These are phyloP conservation scores for Ciborinia camelliae DNA, from an alignment of 2,329 filamentous ascomycete genomes.

Conservation along the genomic window DNA sequence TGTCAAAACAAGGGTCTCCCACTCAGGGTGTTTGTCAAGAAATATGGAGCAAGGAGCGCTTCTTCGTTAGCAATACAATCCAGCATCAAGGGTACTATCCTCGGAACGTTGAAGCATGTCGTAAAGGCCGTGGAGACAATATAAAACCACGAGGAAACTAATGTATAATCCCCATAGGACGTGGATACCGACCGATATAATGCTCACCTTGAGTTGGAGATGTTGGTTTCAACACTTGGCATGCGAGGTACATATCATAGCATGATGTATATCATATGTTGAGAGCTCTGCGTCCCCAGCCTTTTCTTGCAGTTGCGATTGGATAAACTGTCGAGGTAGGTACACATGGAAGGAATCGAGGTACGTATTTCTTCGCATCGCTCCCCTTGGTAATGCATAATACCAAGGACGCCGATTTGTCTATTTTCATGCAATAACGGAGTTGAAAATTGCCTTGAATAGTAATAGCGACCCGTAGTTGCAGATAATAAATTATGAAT, in stretches of 20 bases:
- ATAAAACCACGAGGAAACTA: conserved; percentile 19
- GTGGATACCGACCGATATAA: conserved; percentile 14
- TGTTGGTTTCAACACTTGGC: conserved; percentile 15
- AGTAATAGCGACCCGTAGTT: conserved; percentile 11
- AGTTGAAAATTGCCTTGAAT: conserved; percentile 9
- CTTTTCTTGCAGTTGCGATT: conserved; percentile 7
- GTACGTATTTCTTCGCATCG: background rate
- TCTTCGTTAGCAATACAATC: conserved; percentile 8
- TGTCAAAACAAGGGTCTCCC: conserved; percentile 18
- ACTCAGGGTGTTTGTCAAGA: conserved; percentile 19
- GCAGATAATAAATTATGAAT: conserved; percentile 2
- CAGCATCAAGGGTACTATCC: conserved; percentile 8
- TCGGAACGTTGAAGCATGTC: conserved; percentile 14
- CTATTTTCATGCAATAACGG: conserved; percentile 17
- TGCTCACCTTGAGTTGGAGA: conserved; percentile 6
- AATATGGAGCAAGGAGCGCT: conserved; percentile 11
- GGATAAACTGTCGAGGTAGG: background rate
- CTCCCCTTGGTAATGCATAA: conserved; percentile 14
- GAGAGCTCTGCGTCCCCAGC: conserved; percentile 13
- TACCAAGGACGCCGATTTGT: conserved; percentile 16
- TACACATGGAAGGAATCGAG: background rate
- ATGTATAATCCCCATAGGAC: conserved; percentile 9
- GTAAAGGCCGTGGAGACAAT: conserved; percentile 13
- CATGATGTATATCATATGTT: conserved; percentile 16
- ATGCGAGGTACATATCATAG: too few relatives aligned